Percentiles rank a stretch among this genome's conserved stretches.
These are phyloP conservation scores for Pythium rhizo-oryzae DNA, from an alignment of 352 stramenopile species.

Conservation along the genomic window DNA sequence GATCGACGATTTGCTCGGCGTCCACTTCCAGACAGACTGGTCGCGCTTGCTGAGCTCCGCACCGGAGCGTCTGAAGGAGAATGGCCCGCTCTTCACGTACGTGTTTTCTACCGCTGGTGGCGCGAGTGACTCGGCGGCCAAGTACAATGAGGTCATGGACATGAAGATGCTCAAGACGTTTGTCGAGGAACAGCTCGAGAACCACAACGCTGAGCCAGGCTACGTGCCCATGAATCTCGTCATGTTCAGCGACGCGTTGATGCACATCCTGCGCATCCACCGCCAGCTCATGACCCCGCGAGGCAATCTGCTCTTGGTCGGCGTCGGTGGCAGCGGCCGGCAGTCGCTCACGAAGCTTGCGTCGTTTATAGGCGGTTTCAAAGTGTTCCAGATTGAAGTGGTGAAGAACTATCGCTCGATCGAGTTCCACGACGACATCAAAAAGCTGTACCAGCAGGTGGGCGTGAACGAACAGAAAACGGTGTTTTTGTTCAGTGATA, in stretches of 20 bases:
- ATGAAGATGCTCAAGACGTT: conserved; percentile 88
- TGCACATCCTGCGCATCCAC: conserved; percentile 92
- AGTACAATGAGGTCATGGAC: conserved; percentile 86
- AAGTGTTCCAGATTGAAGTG: conserved; percentile 93
- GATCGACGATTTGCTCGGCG: conserved; percentile 72
- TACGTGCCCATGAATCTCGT: conserved; percentile 91
- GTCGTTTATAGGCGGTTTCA: conserved; percentile 89
- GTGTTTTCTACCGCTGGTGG: conserved; percentile 57
- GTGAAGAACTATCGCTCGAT: conserved; percentile 92
- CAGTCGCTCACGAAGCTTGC: conserved; percentile 90
- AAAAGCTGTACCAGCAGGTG: conserved; percentile 84
- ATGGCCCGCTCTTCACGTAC: conserved; percentile 80
- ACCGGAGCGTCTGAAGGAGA: conserved; percentile 77
- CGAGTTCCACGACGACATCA: conserved; percentile 94
- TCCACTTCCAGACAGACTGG: conserved; percentile 86
- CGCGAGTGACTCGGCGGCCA: conserved; percentile 33
- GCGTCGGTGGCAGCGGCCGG: conserved; percentile 89
- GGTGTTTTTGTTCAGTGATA: conserved; percentile 94
- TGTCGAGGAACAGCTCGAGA: conserved; percentile 91
- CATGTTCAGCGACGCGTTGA: conserved; percentile 90
- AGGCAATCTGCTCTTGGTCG: conserved; percentile 91
- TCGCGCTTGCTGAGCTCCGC: conserved; percentile 51
- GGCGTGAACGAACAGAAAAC: conserved; percentile 86
- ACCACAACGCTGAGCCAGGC: conserved; percentile 90
- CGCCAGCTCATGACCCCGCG: conserved; percentile 86